Conservation (phyloP, 2,329 filamentous ascomycete species). For the Aspergillus sp. region DNA sequence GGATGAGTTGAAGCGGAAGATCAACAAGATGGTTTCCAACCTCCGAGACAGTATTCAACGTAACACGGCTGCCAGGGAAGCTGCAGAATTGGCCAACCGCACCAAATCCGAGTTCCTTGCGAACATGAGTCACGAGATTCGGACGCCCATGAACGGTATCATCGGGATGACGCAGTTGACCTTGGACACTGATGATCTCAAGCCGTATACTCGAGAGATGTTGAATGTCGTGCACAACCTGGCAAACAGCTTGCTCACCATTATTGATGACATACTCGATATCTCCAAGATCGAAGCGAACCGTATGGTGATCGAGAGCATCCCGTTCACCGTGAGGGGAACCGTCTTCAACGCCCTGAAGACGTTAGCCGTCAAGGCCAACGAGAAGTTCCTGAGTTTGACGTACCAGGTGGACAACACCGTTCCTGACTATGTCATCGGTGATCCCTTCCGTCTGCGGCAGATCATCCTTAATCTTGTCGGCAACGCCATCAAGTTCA, state of each 20-base stretch:
- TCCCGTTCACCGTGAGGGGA: slow-evolving; percentile 89
- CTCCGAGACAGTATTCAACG: slow-evolving; percentile 93
- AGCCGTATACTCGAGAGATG: slow-evolving; percentile 96
- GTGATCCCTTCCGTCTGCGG: slow-evolving; percentile 91
- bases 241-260: slow-evolving; percentile 92
- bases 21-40: slow-evolving; percentile 99
- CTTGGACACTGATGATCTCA: slow-evolving; percentile 90
- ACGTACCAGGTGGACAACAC: slow-evolving; percentile 92
- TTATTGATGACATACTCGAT: slow-evolving; percentile 80
- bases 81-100: slow-evolving; percentile 93
- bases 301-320: slow-evolving; percentile 97
- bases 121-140: slow-evolving; percentile 98
- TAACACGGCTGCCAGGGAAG: slow-evolving; percentile 93
- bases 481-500: slow-evolving; percentile 98
- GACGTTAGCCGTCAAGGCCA: slow-evolving; percentile 93
- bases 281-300: slow-evolving; percentile 85
- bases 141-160: slow-evolving; percentile 96
- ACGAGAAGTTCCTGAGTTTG: slow-evolving; percentile 89
- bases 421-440: slow-evolving; percentile 91
- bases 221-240: slow-evolving; percentile 96
- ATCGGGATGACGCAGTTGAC: slow-evolving; percentile 98
- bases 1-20: slow-evolving; percentile 98
- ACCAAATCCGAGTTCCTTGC: slow-evolving; percentile 98
- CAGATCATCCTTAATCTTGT: slow-evolving; percentile 98
- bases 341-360: slow-evolving; percentile 98